A percentile compares a stretch with the other conserved stretches of the same genome.
Evolutionary conservation across 2,329 filamentous ascomycete genomes (phyloP).

Genomic region (Diaporthe citri): DNA sequence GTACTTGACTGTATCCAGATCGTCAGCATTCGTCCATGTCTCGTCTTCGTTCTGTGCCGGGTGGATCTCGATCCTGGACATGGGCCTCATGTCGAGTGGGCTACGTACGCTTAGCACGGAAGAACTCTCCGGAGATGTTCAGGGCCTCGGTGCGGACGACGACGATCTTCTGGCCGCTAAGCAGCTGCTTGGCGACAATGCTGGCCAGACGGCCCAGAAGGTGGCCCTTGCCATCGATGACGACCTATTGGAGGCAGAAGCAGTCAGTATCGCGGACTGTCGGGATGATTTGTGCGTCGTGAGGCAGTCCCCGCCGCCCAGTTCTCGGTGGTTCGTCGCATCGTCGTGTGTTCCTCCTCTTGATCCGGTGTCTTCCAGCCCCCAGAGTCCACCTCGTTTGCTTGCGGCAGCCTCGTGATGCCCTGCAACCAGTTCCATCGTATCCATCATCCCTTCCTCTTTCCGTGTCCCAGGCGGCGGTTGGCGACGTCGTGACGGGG

Average conservation of each 20-base stretch:
- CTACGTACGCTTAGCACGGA: constrained; percentile 99
- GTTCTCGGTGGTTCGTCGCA: constrained; percentile 16
- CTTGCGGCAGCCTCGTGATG: not conserved
- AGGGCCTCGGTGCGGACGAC: constrained; percentile 98
- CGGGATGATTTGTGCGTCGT: constrained; percentile 14
- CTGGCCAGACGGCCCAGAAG: constrained; percentile 98
- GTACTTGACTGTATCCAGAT: constrained; percentile 90
- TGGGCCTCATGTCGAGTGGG: constrained; percentile 43
- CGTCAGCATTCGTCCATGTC: constrained; percentile 58
- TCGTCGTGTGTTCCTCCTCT: constrained; percentile 3
- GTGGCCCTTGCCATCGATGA: constrained; percentile 99
- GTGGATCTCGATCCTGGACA: not conserved
- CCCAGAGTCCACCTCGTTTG: not conserved
- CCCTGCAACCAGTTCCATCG: not conserved
- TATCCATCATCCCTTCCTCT: not conserved
- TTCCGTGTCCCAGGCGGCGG: constrained; percentile 14
- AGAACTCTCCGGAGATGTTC: constrained; percentile 99
- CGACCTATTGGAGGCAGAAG: constrained; percentile 73
- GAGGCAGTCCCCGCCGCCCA: constrained; percentile 10
- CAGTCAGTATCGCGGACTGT: constrained; percentile 33
- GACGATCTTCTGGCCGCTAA: constrained; percentile 99
- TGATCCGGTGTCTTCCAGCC: not conserved
- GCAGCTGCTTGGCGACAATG: constrained; percentile 98
- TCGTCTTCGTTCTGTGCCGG: not conserved
- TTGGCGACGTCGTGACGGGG: constrained; percentile 22